Evolutionary conservation across 164 flowering plant genomes (phyloP), one percentile per base, ranked within the genome.

Genomic region (Santalum album): DNA sequence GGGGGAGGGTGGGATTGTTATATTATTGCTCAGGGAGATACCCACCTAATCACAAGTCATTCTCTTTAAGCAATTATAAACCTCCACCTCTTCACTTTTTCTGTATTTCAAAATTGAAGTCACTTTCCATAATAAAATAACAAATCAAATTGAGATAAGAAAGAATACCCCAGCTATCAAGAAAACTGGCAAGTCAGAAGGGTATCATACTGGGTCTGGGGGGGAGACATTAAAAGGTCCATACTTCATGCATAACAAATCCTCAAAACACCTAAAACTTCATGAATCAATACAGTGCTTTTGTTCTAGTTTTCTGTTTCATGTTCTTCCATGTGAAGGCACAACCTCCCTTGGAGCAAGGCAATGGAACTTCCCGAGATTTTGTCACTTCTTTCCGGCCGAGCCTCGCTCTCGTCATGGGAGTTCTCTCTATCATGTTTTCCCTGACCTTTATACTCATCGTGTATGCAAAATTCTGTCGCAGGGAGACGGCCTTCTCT

Each of bases 391-490:
- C 74, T 2, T 82, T 87, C 57, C 71, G 78, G 20, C 92, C 96
- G 6, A 83, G 92, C 45, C 71, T 86, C 7, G 90, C 82, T 7
- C 75, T 88, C 7, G 88, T 88, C 7, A 62, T 86, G 7, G 90
- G 84, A n/a, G 60, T 88, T 44, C 77, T 91, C 15, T 48, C 72
- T 1, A 22, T 81, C 56, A 76, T 86, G 81, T 79, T 91, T 53
- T 56, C 74, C 0, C 6, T 81, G 10, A 88, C 95, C 7, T 72
- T 78, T 38, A 34, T 84, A 38, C 80, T 88, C 6, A 69, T 91
- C 24, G 43, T 86, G 7, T 88, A 79, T 46, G 94, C 95, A 5
- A 88, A 78, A 38, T 69, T 68, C 68, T 88, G 95, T 62, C 80
- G 82, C 67, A 56, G 64, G 12, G 36, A 32, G 12, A 12, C 42